Conservation (phyloP, 2,329 filamentous ascomycete species). For the Drechslerella coelobrocha region DNA sequence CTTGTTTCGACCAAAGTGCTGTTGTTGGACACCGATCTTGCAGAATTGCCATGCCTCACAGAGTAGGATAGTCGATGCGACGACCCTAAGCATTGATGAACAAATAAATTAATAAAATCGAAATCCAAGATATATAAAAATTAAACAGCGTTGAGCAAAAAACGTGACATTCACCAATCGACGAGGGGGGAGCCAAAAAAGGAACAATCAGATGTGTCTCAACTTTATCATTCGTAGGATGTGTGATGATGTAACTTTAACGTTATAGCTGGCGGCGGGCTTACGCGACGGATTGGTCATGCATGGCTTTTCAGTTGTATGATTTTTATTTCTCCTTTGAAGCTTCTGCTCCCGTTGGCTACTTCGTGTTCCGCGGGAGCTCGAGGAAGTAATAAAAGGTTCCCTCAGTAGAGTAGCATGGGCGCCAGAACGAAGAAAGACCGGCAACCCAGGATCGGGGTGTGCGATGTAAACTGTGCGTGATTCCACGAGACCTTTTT, state of each 20-base stretch:
- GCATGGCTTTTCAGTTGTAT: background rate
- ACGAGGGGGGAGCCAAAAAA: conserved; percentile 18
- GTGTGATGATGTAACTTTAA: conserved; percentile 50
- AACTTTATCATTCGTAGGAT: conserved; percentile 27
- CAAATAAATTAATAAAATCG: background rate
- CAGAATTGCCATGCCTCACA: conserved; percentile 47
- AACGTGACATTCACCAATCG: background rate
- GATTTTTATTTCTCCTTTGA: conserved; percentile 10
- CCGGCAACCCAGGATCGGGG: conserved; percentile 23
- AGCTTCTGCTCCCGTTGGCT: background rate
- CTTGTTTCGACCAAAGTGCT: conserved; percentile 17
- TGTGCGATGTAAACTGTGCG: conserved; percentile 17
- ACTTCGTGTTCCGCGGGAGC: background rate
- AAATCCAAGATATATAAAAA: background rate
- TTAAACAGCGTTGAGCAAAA: background rate
- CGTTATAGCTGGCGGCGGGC: conserved; percentile 34
- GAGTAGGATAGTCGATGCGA: conserved; percentile 37
- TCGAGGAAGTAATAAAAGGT: background rate
- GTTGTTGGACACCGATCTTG: conserved; percentile 23
- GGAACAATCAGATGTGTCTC: conserved; percentile 32
- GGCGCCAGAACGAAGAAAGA: conserved; percentile 8
- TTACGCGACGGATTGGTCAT: conserved; percentile 49
- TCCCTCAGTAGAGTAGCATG: conserved; percentile 7
- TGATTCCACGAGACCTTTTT: conserved; percentile 46
- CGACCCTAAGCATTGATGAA: conserved; percentile 5